A percentile compares a stretch with the other conserved stretches of the same genome.
These are phyloP conservation scores for Trichophyton mentagrophytes DNA, from an alignment of 2,329 filamentous ascomycete species.

Conservation along the genomic window DNA sequence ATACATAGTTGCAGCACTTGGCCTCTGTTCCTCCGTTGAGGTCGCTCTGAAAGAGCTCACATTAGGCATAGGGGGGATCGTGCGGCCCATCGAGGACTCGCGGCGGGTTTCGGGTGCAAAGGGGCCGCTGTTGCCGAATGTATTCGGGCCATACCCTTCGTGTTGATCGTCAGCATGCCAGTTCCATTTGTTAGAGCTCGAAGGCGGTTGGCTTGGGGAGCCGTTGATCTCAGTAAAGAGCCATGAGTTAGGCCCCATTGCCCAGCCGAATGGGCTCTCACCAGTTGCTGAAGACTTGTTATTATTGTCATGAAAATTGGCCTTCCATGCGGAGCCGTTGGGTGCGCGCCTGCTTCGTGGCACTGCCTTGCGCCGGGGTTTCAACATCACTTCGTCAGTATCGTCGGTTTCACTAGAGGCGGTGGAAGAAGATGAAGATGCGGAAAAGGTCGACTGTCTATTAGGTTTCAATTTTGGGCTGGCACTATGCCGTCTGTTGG, in stretches of 20 bases:
- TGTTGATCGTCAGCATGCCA: slow-evolving; percentile 19
- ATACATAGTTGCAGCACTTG: slow-evolving; percentile 14
- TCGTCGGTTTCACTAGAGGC: slow-evolving; percentile 25
- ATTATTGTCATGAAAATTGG: slow-evolving; percentile 16
- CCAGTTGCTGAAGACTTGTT: slow-evolving; percentile 14
- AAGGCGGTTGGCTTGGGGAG: background rate
- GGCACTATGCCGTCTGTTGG: slow-evolving; percentile 30
- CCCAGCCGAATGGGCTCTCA: slow-evolving; percentile 20
- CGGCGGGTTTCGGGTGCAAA: background rate
- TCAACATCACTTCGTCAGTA: slow-evolving; percentile 21
- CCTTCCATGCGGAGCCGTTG: slow-evolving; percentile 18
- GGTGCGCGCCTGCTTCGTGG: slow-evolving; percentile 27
- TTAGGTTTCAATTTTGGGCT: slow-evolving; percentile 30
- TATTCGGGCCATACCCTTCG: slow-evolving; percentile 24
- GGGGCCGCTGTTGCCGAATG: background rate
- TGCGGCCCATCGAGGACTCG: background rate
- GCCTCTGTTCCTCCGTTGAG: background rate
- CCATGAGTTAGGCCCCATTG: slow-evolving; percentile 12
- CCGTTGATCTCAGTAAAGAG: slow-evolving; percentile 13
- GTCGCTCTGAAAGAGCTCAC: background rate
- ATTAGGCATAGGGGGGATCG: slow-evolving; percentile 3
- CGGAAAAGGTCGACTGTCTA: slow-evolving; percentile 21
- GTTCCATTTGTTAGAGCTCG: slow-evolving; percentile 11
- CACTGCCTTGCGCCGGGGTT: slow-evolving; percentile 29
- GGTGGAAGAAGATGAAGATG: slow-evolving; percentile 19